Conservation (phyloP, 106 monocot species). For the Allium sativum region DNA sequence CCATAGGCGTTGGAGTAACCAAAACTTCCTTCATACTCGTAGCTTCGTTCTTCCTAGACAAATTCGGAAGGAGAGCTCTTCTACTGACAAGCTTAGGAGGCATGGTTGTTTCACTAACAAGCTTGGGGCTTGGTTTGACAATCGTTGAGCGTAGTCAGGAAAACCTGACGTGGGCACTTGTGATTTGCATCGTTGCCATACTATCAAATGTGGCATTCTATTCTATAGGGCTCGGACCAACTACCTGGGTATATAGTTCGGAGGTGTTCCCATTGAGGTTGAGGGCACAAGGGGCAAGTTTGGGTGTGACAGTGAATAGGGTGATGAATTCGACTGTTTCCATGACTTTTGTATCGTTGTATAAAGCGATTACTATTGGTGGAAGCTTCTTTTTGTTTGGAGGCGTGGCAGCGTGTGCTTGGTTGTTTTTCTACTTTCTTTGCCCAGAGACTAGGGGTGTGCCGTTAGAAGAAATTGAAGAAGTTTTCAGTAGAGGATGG, state of each 20-base stretch:
- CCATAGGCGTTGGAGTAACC: slow-evolving; percentile 34
- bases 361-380: slow-evolving; percentile 44
- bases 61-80: slow-evolving; percentile 24
- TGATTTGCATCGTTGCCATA: slow-evolving; percentile 8
- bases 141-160: background rate
- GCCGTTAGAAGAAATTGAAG: slow-evolving; percentile 47
- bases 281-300: slow-evolving; percentile 30
- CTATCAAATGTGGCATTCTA: slow-evolving; percentile 22
- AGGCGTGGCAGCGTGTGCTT: slow-evolving; percentile 26
- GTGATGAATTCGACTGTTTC: slow-evolving; percentile 28
- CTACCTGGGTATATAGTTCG: slow-evolving; percentile 52
- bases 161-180: slow-evolving; percentile 16
- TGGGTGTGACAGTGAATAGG: slow-evolving; percentile 39
- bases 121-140: slow-evolving; percentile 11
- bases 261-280: slow-evolving; percentile 49
- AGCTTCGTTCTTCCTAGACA: slow-evolving; percentile 31
- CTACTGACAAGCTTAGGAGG: slow-evolving; percentile 28
- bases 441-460: slow-evolving; percentile 43
- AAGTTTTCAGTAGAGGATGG: slow-evolving; percentile 15
- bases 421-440: slow-evolving; percentile 43
- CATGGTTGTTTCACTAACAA: slow-evolving; percentile 20
- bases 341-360: slow-evolving; percentile 44
- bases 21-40: slow-evolving; percentile 45
- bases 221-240: slow-evolving; percentile 46
- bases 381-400: slow-evolving; percentile 47